A percentile compares a stretch with the other conserved stretches of the same genome.
Evolutionary conservation across 2,329 filamentous ascomycete genomes (phyloP).

Genomic region (Alternaria triticimaculans): DNA sequence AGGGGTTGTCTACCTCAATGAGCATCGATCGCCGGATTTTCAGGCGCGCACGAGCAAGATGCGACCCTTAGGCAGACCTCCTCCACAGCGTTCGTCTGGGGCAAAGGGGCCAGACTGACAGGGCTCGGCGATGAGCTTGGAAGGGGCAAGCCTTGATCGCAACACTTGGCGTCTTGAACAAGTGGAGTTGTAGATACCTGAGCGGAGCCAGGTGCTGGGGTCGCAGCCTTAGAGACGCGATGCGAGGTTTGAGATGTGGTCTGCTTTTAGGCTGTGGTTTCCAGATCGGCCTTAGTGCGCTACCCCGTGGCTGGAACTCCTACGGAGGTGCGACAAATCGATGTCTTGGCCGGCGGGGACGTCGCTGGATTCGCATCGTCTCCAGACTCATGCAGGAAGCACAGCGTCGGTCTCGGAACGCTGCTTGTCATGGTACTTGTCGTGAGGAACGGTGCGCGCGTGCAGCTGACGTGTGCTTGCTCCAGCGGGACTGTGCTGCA

Average conservation of each 20-base stretch:
- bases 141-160: constrained; percentile 37
- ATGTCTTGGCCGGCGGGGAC: constrained; percentile 26
- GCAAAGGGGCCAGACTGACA: constrained; percentile 15
- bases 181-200: constrained; percentile 34
- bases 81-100: constrained; percentile 34
- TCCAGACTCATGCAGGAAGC: constrained; percentile 12
- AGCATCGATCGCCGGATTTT: constrained; percentile 19
- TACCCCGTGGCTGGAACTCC: constrained; percentile 23
- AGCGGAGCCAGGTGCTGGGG: constrained; percentile 11
- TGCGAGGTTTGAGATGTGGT: constrained; percentile 25
- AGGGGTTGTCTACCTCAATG: constrained; percentile 17
- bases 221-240: constrained; percentile 13
- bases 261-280: constrained; percentile 26
- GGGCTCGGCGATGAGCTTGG: constrained; percentile 37
- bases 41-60: constrained; percentile 18
- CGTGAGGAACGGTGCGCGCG: constrained; percentile 22
- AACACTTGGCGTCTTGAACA: constrained; percentile 35
- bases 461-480: constrained; percentile 26
- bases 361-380: constrained; percentile 1
- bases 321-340: constrained; percentile 40
- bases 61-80: constrained; percentile 27
- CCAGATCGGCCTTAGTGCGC: constrained; percentile 18
- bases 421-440: constrained; percentile 25
- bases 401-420: constrained; percentile 11
- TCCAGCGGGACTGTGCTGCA: constrained; percentile 9